Percentiles rank a stretch among this genome's conserved stretches.
Evolutionary conservation across 805 yeast species (phyloP).

Genomic region (Cyberlindnera mississippiensis): DNA sequence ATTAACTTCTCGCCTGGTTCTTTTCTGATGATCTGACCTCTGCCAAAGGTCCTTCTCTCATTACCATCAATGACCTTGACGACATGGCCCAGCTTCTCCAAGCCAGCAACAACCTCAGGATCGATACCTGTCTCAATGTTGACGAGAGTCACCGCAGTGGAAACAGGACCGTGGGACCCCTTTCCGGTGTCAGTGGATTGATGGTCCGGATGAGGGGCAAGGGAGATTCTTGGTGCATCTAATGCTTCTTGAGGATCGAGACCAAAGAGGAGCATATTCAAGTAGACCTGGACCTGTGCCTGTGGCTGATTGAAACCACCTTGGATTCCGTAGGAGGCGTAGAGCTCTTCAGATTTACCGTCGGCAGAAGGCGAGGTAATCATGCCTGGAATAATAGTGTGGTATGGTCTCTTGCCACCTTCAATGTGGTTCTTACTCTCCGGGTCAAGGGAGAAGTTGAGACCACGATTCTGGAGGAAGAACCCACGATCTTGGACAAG

Average conservation of each 20-base stretch:
- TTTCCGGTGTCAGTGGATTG: conserved; percentile 45
- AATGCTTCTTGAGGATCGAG: conserved; percentile 68
- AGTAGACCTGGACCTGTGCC: conserved; percentile 74
- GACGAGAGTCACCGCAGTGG: conserved; percentile 55
- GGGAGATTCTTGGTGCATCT: conserved; percentile 71
- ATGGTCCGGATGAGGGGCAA: conserved; percentile 47
- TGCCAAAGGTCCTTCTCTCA: conserved; percentile 47
- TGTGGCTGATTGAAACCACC: conserved; percentile 88
- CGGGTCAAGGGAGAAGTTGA: conserved; percentile 61
- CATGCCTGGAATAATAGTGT: conserved; percentile 82
- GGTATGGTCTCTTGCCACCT: conserved; percentile 73
- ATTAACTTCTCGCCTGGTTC: conserved; percentile 41
- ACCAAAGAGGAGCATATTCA: conserved; percentile 60
- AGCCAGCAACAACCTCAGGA: conserved; percentile 40
- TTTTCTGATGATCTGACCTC: conserved; percentile 70
- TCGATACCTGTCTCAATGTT: conserved; percentile 62
- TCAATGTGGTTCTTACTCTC: conserved; percentile 57
- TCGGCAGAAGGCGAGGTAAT: conserved; percentile 44
- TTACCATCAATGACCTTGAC: conserved; percentile 41
- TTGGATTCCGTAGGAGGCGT: conserved; percentile 76
- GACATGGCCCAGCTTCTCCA: conserved; percentile 54
- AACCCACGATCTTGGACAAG: conserved; percentile 65
- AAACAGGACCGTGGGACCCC: conserved; percentile 63
- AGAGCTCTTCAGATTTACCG: conserved; percentile 41
- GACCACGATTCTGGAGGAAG: conserved; percentile 71